Evolutionary conservation across 2,329 filamentous ascomycete species (phyloP).

Genomic region (Curvularia sp.): DNA sequence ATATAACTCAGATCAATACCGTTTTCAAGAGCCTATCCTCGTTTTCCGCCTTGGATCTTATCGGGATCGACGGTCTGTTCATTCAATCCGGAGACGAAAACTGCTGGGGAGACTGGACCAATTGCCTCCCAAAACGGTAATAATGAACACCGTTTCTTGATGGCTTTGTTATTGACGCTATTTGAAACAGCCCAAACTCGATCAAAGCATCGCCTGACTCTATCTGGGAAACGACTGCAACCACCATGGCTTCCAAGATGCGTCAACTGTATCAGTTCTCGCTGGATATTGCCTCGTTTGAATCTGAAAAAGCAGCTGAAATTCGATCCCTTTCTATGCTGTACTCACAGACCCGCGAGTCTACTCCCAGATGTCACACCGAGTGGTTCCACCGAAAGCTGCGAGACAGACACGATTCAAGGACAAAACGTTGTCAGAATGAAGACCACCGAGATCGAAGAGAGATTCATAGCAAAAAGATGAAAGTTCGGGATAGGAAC

Average conservation of each 20-base stretch:
- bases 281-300: not conserved
- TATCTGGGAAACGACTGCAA: slow-evolving; percentile 13
- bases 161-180: slow-evolving; percentile 2
- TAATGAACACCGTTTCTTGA: not conserved
- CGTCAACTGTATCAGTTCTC: slow-evolving; percentile 23
- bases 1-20: slow-evolving; percentile 6
- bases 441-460: not conserved
- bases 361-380: not conserved
- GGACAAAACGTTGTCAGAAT: not conserved
- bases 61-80: slow-evolving; percentile 16
- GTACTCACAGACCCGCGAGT: slow-evolving; percentile 2
- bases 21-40: slow-evolving; percentile 17
- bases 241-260: slow-evolving; percentile 21
- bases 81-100: not conserved
- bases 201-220: slow-evolving; percentile 4
- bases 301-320: not conserved
- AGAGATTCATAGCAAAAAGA: slow-evolving; percentile 25
- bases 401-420: not conserved
- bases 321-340: slow-evolving; percentile 13
- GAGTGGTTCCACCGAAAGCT: slow-evolving; percentile 20
- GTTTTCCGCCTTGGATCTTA: slow-evolving; percentile 27
- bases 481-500: slow-evolving; percentile 30
- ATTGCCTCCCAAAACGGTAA: not conserved
- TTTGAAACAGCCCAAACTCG: not conserved
- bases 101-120: slow-evolving; percentile 10